Evolutionary conservation across 2,329 filamentous ascomycete species (phyloP), one percentile per base, ranked within the genome.

Genomic region (Zelopaecilomyces penicillatus): DNA sequence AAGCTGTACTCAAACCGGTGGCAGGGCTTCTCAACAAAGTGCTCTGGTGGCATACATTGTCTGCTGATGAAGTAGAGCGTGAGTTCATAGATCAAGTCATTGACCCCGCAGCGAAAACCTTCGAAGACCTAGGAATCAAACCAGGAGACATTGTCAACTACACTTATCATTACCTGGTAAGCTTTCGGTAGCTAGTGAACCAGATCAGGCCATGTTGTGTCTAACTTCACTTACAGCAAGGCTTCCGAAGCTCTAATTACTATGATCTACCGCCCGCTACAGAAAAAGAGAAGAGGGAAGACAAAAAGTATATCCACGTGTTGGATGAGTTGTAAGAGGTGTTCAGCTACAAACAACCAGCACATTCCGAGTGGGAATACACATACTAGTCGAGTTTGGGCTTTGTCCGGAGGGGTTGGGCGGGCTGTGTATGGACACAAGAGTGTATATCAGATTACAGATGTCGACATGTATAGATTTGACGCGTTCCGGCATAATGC

Each of bases 271-370:
- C 93, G 41, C 91, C 93, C 40, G 83, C 91, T 59, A 96, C 91
- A 31, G 91, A 96, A 71, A 86, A 85, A 67, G 93, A 98, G 76
- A 93, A 83, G 77, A 77, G 79, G 58, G 90, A 97, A 67, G 90
- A 97, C 69, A 93, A 83, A 78, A 93, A 96, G 75, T 98, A 95
- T 66, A 72, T 97, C 65, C 93, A 98, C 66, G 90, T 98, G 50
- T 72, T 88, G 62, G 87, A 95, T 64, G 84, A 93, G 65, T 80
- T 89, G 75, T 93, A 82, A 48, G 31, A 30, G 44, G 45, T 49
- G 54, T 50, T n/a, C n/a, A n/a, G n/a, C n/a, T n/a, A n/a, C n/a
- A n/a, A n/a, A n/a, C n/a, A n/a, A n/a, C n/a, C n/a, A n/a, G n/a
- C n/a, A n/a, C n/a, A n/a, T n/a, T n/a, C n/a, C n/a, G n/a, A n/a